Evolutionary conservation across 2,329 filamentous ascomycete species (phyloP), one percentile per base, ranked within the genome.

Genomic region (Colletotrichum spinosum): DNA sequence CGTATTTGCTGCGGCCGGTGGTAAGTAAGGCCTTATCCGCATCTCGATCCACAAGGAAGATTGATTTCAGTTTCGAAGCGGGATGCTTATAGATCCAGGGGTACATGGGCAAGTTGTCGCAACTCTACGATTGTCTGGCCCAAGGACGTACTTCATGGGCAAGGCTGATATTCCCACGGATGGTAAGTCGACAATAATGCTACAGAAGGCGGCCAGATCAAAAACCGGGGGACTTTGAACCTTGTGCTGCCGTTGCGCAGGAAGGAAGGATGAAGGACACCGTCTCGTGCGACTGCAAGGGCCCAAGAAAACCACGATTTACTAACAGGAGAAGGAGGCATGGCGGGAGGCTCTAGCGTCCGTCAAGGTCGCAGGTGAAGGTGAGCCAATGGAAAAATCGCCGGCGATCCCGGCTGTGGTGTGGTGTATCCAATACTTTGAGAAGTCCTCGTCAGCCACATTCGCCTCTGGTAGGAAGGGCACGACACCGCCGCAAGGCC

Each of bases 311-410:
- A 33, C 48, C 33, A 45, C n/a, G 44, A 37, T 5, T 25, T 25
- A 25, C 25, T 25, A 12, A 41, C 2, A 52, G 35, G 9, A 48
- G 33, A 11, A 11, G 17, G 7, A 48, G 33, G n/a, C 11, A 44
- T 42, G n/a, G 25, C 37, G 17, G 42, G 38, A 35, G 52, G 38
- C 34, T 55, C 41, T 52, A 52, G 57, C 46, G 57, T 42, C n/a
- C 39, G 12, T 65, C 25, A 25, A 17, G 17, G 35, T 56, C 46
- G 57, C 42, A 51, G 55, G 25, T 25, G 25, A n/a, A 46, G 44
- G 57, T 62, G 62, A 50, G 37, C 51, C 61, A 51, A 46, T 65
- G 17, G 44, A 33, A 60, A 61, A 51, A 50, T 54, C 42, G 49
- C 55, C 60, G 44, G 49, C 50, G 34, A 64, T 42, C 38, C 55